These are phyloP conservation scores for Penicillium hesseltinei DNA, from an alignment of 2,329 filamentous ascomycete species.

Conservation along the genomic window DNA sequence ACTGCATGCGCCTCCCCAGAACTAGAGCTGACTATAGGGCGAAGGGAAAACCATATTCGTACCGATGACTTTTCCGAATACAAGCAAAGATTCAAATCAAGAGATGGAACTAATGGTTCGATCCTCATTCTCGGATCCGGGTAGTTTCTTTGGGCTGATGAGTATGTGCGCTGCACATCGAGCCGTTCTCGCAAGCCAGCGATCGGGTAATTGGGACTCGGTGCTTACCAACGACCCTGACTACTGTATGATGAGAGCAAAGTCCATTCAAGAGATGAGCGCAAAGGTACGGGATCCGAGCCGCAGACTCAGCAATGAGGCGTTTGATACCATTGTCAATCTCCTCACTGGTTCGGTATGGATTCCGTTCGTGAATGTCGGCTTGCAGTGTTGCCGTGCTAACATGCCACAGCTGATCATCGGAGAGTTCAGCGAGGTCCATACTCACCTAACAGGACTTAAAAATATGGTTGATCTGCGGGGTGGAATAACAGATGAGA, in stretches of 20 bases:
- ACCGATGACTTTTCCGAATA: constrained; percentile 41
- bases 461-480: constrained; percentile 40
- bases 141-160: constrained; percentile 42
- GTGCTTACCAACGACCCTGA: constrained; percentile 32
- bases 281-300: constrained; percentile 30
- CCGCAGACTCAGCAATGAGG: constrained; percentile 30
- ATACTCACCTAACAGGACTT: constrained; percentile 40
- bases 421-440: constrained; percentile 39
- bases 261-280: constrained; percentile 36
- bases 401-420: constrained; percentile 33
- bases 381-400: constrained; percentile 1
- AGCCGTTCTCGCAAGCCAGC: constrained; percentile 32
- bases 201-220: constrained; percentile 23
- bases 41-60: constrained; percentile 37
- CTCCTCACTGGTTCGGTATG: constrained; percentile 39
- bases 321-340: constrained; percentile 40
- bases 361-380: not conserved
- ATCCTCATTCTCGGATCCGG: constrained; percentile 35
- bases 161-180: constrained; percentile 41
- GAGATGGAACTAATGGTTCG: constrained; percentile 33
- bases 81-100: constrained; percentile 21
- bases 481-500: constrained; percentile 31
- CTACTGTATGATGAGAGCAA: constrained; percentile 40
- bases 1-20: not conserved
- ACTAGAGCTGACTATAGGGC: constrained; percentile 16